Base-by-base conservation (phyloP, 306 rosid genomes). In the Arachis stenosperma region DNA sequence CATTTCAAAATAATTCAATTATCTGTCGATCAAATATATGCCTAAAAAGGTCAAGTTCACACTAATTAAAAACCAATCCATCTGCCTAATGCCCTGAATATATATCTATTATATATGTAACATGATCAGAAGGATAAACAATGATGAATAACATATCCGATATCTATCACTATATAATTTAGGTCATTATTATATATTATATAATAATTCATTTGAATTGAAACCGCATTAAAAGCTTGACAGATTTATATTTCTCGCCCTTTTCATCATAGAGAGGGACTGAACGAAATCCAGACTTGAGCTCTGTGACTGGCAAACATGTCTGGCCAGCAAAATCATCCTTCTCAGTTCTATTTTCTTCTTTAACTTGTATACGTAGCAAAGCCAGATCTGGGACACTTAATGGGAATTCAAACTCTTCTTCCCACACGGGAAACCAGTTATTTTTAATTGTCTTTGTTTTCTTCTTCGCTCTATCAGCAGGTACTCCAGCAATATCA, bases 271-370 rank as follows among this genome's bases (percentile, higher is more conserved):
- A 86, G 3, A 92, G 83, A 17, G 93, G 79, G 17, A 92, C 84
- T 7, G 96, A 83, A 7, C 96, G 83, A 66, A 92, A 71, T 11
- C 97, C 96, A 1, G 78, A 41, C 64, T 64, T 83, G 1, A 92
- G 83, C 79, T 92, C 96, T 7, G 88, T 71, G 60, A 89, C 77
- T 0, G 97, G 97, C 70, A 92, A 65, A 80, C 96, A 89, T 4
- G 88, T 83, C 74, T 89, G 97, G 50, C 97, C 97, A 3, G 88
- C 90, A 58, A 86, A 92, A 61, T 89, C 96, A 52, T 92, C 90
- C 66, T 85, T 84, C 66, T 86, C 91, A 2, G 84, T 77, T 55
- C 67, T 81, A 14, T 89, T 89, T 37, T 86, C 54, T 54, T 92
- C 97, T 57, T 81, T 67, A 6, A 92, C 97, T 77, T 83, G 91